These are phyloP conservation scores for Umbilicaria muhlenbergii DNA, from an alignment of 495 filamentous ascomycete species.

Conservation along the genomic window DNA sequence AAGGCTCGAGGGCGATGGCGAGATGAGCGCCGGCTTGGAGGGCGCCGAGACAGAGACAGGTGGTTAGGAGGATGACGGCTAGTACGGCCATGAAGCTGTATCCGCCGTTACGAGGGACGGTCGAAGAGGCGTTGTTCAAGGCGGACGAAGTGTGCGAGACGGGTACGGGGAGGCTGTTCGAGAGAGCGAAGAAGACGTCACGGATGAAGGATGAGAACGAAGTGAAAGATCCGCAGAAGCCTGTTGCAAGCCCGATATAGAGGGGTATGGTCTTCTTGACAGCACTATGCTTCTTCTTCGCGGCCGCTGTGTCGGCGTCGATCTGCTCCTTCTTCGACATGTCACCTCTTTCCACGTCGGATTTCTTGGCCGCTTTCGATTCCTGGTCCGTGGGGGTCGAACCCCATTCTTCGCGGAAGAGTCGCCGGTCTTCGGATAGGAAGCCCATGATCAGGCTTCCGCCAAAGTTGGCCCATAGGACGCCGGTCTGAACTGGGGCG, in stretches of 20 bases:
- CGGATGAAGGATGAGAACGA: constrained; percentile 85
- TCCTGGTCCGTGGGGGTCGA: constrained; percentile 9
- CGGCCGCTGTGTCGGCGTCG: constrained; percentile 17
- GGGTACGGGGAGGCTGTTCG: constrained; percentile 51
- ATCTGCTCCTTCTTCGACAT: constrained; percentile 13
- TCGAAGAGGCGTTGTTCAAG: constrained; percentile 6
- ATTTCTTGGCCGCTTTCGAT: background rate
- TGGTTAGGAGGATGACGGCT: constrained; percentile 49
- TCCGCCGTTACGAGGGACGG: constrained; percentile 45
- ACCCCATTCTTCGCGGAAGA: constrained; percentile 59
- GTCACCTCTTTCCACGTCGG: constrained; percentile 13
- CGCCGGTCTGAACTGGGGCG: constrained; percentile 53
- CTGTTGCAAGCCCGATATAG: constrained; percentile 82
- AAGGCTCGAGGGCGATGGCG: constrained; percentile 42
- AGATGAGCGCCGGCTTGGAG: constrained; percentile 65
- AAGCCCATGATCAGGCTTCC: constrained; percentile 80
- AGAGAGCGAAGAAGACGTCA: constrained; percentile 69
- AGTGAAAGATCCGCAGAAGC: constrained; percentile 88
- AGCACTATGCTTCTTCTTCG: constrained; percentile 35
- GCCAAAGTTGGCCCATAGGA: constrained; percentile 84
- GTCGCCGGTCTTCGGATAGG: constrained; percentile 57
- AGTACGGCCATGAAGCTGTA: constrained; percentile 71
- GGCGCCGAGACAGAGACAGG: constrained; percentile 51
- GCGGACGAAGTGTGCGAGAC: constrained; percentile 13
- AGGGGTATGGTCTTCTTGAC: constrained; percentile 74